phyloP scores from a whole-genome alignment of 2,329 filamentous ascomycete species.

The Neonectria faginata region DNA sequence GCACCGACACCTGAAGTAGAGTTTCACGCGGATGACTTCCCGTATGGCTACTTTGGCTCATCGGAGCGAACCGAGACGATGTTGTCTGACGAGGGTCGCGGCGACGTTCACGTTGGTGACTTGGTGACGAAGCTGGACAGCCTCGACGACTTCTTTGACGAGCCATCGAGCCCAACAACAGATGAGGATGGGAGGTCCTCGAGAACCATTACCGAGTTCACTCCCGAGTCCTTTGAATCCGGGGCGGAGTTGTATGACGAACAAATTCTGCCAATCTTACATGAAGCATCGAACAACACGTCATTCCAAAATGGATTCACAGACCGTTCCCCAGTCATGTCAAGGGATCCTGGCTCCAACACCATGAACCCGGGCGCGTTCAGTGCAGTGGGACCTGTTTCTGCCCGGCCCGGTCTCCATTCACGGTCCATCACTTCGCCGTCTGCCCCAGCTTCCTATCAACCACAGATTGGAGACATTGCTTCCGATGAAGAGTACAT shows the following conservation, averaged over 20 bases:
- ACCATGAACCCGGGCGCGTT: slow-evolving; percentile 73
- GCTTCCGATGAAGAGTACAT: slow-evolving; percentile 81
- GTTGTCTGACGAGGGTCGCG: slow-evolving; percentile 85
- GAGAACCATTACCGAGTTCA: slow-evolving; percentile 72
- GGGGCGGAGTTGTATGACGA: slow-evolving; percentile 91
- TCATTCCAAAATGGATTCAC: slow-evolving; percentile 91
- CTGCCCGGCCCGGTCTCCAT: slow-evolving; percentile 76
- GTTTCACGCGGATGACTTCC: slow-evolving; percentile 91
- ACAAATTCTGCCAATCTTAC: slow-evolving; percentile 88
- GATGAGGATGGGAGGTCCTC: slow-evolving; percentile 71
- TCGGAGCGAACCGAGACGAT: slow-evolving; percentile 86
- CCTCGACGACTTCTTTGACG: slow-evolving; percentile 85
- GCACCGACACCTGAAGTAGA: slow-evolving; percentile 87
- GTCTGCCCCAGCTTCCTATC: slow-evolving; percentile 66
- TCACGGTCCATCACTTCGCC: slow-evolving; percentile 88
- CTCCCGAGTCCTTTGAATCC: slow-evolving; percentile 75
- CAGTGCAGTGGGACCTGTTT: slow-evolving; percentile 52
- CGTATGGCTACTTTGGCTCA: slow-evolving; percentile 80
- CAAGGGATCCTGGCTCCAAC: slow-evolving; percentile 70
- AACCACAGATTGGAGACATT: slow-evolving; percentile 69
- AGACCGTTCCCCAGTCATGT: slow-evolving; percentile 73
- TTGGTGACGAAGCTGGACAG: slow-evolving; percentile 84
- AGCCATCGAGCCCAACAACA: slow-evolving; percentile 69
- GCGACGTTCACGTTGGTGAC: slow-evolving; percentile 77
- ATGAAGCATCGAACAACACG: slow-evolving; percentile 83